Conservation (phyloP, 2,329 filamentous ascomycete species). For the Aspergillus candidus region DNA sequence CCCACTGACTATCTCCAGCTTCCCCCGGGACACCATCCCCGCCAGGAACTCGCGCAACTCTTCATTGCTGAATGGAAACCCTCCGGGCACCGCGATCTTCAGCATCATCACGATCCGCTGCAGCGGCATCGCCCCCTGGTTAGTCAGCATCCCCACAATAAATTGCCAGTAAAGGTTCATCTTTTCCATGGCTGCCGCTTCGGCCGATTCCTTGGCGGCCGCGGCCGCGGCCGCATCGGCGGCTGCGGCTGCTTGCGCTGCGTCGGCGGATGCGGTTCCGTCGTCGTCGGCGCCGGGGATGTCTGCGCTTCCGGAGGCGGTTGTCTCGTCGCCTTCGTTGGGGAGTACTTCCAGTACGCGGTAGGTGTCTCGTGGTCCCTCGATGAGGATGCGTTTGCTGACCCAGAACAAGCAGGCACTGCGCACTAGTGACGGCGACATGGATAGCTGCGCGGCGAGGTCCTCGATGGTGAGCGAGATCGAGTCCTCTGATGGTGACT, state of each 20-base stretch:
- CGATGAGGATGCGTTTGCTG: constrained; percentile 49
- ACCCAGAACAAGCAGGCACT: constrained; percentile 59
- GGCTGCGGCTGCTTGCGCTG: constrained; percentile 31
- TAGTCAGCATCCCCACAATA: constrained; percentile 91
- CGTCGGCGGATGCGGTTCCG: constrained; percentile 20
- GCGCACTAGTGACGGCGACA: constrained; percentile 52
- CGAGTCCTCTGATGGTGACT: constrained; percentile 39
- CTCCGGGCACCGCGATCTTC: constrained; percentile 81
- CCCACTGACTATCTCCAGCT: constrained; percentile 59
- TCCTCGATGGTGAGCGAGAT: constrained; percentile 38
- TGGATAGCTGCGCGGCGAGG: constrained; percentile 46
- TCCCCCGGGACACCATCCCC: constrained; percentile 67
- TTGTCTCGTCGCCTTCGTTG: constrained; percentile 21
- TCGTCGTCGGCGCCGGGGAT: constrained; percentile 9
- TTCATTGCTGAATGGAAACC: constrained; percentile 84
- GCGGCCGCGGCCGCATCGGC: constrained; percentile 38
- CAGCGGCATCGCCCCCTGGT: constrained; percentile 77
- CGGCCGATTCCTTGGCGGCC: constrained; percentile 41
- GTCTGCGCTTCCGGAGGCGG: constrained; percentile 16
- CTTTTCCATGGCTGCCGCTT: constrained; percentile 60
- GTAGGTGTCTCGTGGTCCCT: constrained; percentile 47
- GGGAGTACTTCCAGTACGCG: constrained; percentile 52
- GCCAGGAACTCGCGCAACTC: constrained; percentile 75
- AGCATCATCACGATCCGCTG: constrained; percentile 87
- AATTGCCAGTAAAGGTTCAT: constrained; percentile 82